These are phyloP conservation scores for Entomophthora muscae DNA, from an alignment of 371 early-diverging fungal species.

Conservation along the genomic window DNA sequence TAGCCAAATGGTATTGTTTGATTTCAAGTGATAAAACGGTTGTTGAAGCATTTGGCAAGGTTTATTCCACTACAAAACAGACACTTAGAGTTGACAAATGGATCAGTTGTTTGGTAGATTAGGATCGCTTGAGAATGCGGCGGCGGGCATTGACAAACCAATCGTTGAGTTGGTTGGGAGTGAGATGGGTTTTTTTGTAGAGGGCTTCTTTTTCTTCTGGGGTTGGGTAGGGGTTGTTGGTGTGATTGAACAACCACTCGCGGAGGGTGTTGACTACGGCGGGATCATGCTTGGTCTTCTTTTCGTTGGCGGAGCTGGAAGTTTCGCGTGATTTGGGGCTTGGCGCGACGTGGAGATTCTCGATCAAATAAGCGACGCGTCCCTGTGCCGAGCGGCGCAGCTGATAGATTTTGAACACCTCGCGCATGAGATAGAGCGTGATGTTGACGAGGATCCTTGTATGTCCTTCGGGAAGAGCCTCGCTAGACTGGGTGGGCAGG, in stretches of 20 bases:
- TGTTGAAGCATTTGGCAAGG: no score
- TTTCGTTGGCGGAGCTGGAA: not conserved
- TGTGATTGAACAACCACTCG: conserved; percentile 52
- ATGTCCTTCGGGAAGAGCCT: not conserved
- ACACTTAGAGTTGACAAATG: no score
- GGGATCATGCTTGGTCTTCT: conserved; percentile 35
- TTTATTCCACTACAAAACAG: no score
- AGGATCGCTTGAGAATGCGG: conserved; percentile 1
- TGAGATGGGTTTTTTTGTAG: conserved; percentile 38
- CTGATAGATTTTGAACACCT: not conserved
- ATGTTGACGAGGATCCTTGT: not conserved
- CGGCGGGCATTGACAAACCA: conserved; percentile 83
- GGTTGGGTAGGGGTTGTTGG: conserved; percentile 63
- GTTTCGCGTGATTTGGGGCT: not conserved
- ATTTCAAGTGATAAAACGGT: no score
- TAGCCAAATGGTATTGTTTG: no score
- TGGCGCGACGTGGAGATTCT: not conserved
- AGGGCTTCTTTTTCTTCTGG: conserved; percentile 52
- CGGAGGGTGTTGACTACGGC: conserved; percentile 18
- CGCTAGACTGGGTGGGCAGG: not conserved
- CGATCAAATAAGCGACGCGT: not conserved
- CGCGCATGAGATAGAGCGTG: not conserved
- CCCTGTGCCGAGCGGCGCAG: not conserved
- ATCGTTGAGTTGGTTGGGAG: conserved; percentile 60
- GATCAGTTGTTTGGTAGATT: no score